Evolutionary conservation across 257 asterid genomes (phyloP).

Genomic region (Forsythia viridissima): DNA sequence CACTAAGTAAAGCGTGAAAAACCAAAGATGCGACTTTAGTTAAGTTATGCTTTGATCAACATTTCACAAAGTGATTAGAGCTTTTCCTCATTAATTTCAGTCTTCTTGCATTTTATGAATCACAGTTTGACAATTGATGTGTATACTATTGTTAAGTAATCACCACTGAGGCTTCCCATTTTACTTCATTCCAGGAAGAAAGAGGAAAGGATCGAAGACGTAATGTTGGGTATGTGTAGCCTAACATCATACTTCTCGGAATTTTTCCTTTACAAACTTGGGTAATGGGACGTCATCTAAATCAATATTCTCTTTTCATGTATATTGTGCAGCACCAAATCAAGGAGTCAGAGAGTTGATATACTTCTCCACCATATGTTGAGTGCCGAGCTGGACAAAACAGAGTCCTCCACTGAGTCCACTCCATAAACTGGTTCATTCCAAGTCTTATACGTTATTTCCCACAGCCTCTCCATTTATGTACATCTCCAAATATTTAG

Average conservation of each 20-base stretch:
- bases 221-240: neutral
- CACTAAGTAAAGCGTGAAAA: no score
- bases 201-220: conserved; percentile 22
- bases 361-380: neutral
- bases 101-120: neutral
- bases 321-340: neutral
- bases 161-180: neutral
- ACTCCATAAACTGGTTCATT: conserved; percentile 30
- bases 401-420: conserved; percentile 29
- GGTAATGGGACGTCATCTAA: neutral
- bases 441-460: neutral
- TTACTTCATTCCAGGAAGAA: conserved; percentile 52
- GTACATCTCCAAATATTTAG: neutral
- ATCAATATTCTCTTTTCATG: neutral
- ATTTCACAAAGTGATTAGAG: no score
- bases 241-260: conserved; percentile 24
- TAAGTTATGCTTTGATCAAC: no score
- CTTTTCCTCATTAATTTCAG: neutral
- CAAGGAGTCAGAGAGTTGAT: conserved; percentile 6
- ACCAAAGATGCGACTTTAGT: no score
- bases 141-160: neutral
- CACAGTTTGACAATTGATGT: neutral
- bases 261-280: neutral
- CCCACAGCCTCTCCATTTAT: neutral
- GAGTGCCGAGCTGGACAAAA: neutral